Evolutionary conservation across 352 stramenopile species (phyloP), one percentile per base, ranked within the genome.

Genomic region (Phytophthora chlamydospora): DNA sequence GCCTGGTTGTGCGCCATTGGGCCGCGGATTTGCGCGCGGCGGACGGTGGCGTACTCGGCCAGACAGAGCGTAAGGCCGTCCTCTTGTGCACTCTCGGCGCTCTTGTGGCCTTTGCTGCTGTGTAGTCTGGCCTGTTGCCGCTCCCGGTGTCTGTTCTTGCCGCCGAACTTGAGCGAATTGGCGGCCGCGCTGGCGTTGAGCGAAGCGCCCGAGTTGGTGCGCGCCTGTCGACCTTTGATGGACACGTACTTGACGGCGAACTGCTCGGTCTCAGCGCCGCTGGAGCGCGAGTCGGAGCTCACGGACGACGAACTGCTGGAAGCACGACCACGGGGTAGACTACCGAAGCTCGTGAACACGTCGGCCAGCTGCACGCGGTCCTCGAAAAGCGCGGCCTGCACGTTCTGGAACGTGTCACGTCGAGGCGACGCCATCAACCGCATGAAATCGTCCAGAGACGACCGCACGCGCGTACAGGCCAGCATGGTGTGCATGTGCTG

Each of bases 361-460:
- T 90, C 81, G 8, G 73, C 69, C 36, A 88, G 56, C 58, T 85
- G 75, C 21, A 90, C 52, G 29, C 78, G 66, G 32, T 80, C 78
- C 39, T 90, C 75, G 46, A 86, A 81, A 16, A 90, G 58, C 34
- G 69, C 76, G 32, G 75, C 53, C 50, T 86, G 71, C 29, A 90
- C 59, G 57, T 83, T 81, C 62, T 88, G 76, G 71, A 79, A 85
- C 13, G 70, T 75, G 41, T 78, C 75, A 24, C 75, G 75, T 39
- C 72, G 66, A 9, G 64, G 40, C 14, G 75, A 74, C 17, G 78
- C 71, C 49, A 88, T 66, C 29, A 83, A 62, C 10, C 66, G 68
- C 78, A 90, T 90, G 50, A 90, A 90, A 29, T 89, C 81, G 57
- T 90, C 81, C 19, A 90, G 65, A 10, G 71, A 71, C 13, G 78